A percentile compares a stretch with the other conserved stretches of the same genome.
These are phyloP conservation scores for Dendrocalamus sinicus DNA, from an alignment of 176 grass and related monocot genomes.

Conservation along the genomic window DNA sequence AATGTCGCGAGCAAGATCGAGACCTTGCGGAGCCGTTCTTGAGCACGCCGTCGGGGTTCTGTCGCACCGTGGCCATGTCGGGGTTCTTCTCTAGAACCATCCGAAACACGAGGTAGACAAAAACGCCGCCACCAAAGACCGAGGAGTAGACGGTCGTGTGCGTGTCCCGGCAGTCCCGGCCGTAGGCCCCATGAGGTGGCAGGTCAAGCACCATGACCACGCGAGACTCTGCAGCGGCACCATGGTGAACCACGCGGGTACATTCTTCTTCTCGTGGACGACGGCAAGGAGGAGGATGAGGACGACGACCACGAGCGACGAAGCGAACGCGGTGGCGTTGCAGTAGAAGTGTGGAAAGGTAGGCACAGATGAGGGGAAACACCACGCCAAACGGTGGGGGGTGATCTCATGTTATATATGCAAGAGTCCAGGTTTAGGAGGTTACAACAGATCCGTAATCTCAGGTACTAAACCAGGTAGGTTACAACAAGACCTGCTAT, in stretches of 20 bases:
- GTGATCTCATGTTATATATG: no score
- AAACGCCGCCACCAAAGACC: not conserved
- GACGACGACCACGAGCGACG: constrained; percentile 37
- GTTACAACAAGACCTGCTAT: no score
- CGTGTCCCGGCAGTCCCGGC: not conserved
- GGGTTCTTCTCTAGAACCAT: not conserved
- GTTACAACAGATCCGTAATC: no score
- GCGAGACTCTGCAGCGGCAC: not conserved
- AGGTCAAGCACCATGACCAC: constrained; percentile 15
- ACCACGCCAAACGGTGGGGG: no score
- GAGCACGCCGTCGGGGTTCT: no score
- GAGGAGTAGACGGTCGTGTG: not conserved
- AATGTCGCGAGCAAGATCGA: constrained; percentile 49
- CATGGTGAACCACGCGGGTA: fast-evolving
- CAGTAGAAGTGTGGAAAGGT: no score
- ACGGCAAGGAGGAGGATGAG: constrained; percentile 24
- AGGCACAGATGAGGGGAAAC: no score
- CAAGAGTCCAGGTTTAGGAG: no score
- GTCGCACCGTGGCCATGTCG: no score
- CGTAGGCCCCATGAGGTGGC: constrained; percentile 34
- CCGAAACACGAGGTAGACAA: not conserved
- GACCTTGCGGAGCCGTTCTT: constrained; percentile 13
- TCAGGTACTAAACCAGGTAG: no score
- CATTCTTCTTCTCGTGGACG: constrained; percentile 11
- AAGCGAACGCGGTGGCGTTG: constrained; percentile 45